Evolutionary conservation across 1,284 basidiomycete genomes (phyloP).

Genomic region (Heimioporus punctisporus): DNA sequence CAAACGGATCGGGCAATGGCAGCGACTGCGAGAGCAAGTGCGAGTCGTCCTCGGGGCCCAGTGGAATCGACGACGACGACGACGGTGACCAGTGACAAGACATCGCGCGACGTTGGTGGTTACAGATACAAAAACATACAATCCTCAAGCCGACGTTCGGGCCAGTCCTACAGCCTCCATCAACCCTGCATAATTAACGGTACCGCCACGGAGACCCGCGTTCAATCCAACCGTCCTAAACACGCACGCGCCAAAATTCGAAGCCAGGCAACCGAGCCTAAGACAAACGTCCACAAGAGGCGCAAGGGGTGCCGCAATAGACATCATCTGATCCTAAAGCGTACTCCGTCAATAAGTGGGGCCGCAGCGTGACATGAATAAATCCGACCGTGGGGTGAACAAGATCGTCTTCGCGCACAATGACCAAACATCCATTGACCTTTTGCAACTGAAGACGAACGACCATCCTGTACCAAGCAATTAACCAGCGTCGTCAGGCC

Average conservation of each 20-base stretch:
- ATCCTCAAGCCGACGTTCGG: slow-evolving; percentile 7
- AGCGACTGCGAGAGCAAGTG: slow-evolving; percentile 55
- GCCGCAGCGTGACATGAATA: not conserved
- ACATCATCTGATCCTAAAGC: slow-evolving; percentile 47
- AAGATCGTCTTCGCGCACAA: slow-evolving; percentile 22
- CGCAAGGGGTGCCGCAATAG: slow-evolving; percentile 51
- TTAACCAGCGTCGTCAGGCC: not conserved
- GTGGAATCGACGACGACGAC: slow-evolving; percentile 29
- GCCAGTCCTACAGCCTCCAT: slow-evolving; percentile 24
- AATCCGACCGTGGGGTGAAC: slow-evolving; percentile 22
- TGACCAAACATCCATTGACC: slow-evolving; percentile 6
- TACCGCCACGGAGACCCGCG: slow-evolving; percentile 25
- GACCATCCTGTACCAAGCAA: slow-evolving; percentile 16
- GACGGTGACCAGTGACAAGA: slow-evolving; percentile 34
- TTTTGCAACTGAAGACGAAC: slow-evolving; percentile 26
- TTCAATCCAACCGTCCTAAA: slow-evolving; percentile 34
- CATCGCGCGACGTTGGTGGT: no score
- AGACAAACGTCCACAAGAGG: slow-evolving; percentile 44
- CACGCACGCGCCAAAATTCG: slow-evolving; percentile 44
- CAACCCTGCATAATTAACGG: slow-evolving; percentile 16
- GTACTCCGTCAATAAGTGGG: not conserved
- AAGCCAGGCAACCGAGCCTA: slow-evolving; percentile 39
- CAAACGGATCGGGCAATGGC: slow-evolving; percentile 35
- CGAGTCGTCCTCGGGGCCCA: slow-evolving; percentile 35
- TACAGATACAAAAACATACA: slow-evolving; percentile 8